Conservation (phyloP, 352 stramenopile genomes). For the Phytophthora kernoviae region DNA sequence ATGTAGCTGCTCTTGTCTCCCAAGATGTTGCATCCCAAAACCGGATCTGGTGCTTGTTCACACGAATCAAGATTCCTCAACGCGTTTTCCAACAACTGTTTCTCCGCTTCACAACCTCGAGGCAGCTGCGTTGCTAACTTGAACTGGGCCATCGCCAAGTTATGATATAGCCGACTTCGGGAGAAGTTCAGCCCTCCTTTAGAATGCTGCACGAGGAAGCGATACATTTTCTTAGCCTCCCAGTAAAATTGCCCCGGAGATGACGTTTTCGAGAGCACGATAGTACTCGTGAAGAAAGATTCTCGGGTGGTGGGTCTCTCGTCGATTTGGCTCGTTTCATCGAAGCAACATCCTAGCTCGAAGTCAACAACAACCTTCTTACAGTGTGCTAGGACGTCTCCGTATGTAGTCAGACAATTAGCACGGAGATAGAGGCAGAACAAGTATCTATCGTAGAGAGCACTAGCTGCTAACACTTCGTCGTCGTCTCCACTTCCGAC, state of each 20-base stretch:
- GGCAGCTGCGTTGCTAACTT: conserved; percentile 64
- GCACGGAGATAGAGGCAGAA: conserved; percentile 52
- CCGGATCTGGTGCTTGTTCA: conserved; percentile 9
- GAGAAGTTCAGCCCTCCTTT: conserved; percentile 23
- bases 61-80: conserved; percentile 40
- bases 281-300: conserved; percentile 18
- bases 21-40: conserved; percentile 1
- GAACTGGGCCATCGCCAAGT: conserved; percentile 52
- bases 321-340: conserved; percentile 42
- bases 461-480: conserved; percentile 14
- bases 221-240: conserved; percentile 59
- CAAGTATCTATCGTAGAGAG: conserved; percentile 48
- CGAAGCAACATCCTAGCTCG: conserved; percentile 51
- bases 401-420: conserved; percentile 56
- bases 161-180: conserved; percentile 32
- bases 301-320: conserved; percentile 11
- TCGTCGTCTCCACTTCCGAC: conserved; percentile 17
- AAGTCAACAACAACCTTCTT: conserved; percentile 46
- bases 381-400: conserved; percentile 55
- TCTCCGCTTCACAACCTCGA: conserved; percentile 52
- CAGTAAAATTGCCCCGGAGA: conserved; percentile 55
- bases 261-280: conserved; percentile 49
- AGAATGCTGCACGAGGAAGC: conserved; percentile 35
- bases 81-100: conserved; percentile 51
- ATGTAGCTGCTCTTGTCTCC: conserved; percentile 44